Evolutionary conservation across 805 yeast genomes (phyloP), one percentile per base, ranked within the genome.

Genomic region (Cyberlindnera mississippiensis): DNA sequence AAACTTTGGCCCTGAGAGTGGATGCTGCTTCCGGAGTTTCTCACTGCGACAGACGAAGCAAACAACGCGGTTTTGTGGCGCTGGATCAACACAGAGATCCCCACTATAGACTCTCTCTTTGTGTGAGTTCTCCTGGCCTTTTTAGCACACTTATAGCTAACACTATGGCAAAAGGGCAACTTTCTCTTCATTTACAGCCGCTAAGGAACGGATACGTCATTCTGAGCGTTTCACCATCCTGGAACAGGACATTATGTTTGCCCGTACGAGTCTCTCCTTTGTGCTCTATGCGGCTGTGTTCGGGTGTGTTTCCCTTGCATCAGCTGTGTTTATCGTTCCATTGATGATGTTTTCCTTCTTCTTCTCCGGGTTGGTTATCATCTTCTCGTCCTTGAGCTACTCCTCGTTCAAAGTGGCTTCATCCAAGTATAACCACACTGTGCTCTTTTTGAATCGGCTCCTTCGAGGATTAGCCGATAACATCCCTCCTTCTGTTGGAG

Each of bases 401-500:
- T 22, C 50, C 9, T 40, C 54, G 6, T 57, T 51, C 44, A 55
- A 44, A 28, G 10, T 48, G 6, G 62, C 62, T 3, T 48, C 57
- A 2, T 42, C 61, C 5, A 48, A 56, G 33, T 57, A 55, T 40
- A 52, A 51, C 46, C 52, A 48, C 15, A 47, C 53, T 2, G 60
- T 56, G 4, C 37, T 55, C 26, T 51, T 57, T 30, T 44, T 57
- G 28, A 55, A 55, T 41, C 53, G 51, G 14, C 28, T 52, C n/a
- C 50, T 52, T 27, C 53, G 59, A 44, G 48, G 42, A 29, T 40
- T 52, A 53, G 55, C 52, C 48, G 57, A 50, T 33, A 50, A 43
- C 37, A 50, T 59, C 26, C 62, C 62, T 9, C 62, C 62, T 8
- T 56, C 60, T 16, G 60, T 59, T 18, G 61, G 61, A 6, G 24